Conservation (phyloP, 139 green algal genomes). For the Marvania coccoides region DNA sequence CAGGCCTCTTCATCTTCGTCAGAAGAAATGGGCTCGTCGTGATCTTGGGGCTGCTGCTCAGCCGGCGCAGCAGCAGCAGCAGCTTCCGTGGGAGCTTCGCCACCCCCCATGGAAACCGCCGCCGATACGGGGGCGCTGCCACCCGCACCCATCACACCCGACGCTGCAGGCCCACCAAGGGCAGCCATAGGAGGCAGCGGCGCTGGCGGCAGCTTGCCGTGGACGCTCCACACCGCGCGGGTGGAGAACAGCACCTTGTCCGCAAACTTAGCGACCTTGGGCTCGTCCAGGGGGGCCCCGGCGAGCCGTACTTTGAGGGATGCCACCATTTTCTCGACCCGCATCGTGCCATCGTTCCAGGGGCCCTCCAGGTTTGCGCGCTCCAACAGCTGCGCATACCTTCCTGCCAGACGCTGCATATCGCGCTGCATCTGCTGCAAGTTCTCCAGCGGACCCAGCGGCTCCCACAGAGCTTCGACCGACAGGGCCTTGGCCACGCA, state of each 20-base stretch:
- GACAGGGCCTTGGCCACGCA: slow-evolving; percentile 28
- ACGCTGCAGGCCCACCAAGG: background rate
- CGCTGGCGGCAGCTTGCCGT: background rate
- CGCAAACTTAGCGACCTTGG: slow-evolving; percentile 1
- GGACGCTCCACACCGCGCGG: slow-evolving; percentile 7
- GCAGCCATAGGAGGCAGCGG: background rate
- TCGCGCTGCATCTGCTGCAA: background rate
- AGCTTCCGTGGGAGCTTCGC: background rate
- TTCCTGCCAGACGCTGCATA: slow-evolving; percentile 29
- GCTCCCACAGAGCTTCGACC: background rate
- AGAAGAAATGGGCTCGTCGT: background rate
- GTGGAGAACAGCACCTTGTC: slow-evolving; percentile 1
- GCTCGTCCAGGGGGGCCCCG: background rate
- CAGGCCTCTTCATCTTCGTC: background rate
- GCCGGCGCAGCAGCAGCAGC: background rate
- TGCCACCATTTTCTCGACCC: slow-evolving; percentile 27
- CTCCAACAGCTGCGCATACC: slow-evolving; percentile 17
- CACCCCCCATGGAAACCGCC: background rate
- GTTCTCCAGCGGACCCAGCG: background rate
- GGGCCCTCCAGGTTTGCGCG: slow-evolving; percentile 13
- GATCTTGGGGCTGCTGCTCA: background rate
- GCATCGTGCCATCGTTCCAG: slow-evolving; percentile 23
- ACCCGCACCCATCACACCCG: background rate
- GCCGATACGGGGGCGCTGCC: background rate
- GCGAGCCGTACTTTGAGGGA: slow-evolving; percentile 2